Base-by-base conservation (phyloP, 2,329 filamentous ascomycete genomes). In the Trichoderma citrinoviride region DNA sequence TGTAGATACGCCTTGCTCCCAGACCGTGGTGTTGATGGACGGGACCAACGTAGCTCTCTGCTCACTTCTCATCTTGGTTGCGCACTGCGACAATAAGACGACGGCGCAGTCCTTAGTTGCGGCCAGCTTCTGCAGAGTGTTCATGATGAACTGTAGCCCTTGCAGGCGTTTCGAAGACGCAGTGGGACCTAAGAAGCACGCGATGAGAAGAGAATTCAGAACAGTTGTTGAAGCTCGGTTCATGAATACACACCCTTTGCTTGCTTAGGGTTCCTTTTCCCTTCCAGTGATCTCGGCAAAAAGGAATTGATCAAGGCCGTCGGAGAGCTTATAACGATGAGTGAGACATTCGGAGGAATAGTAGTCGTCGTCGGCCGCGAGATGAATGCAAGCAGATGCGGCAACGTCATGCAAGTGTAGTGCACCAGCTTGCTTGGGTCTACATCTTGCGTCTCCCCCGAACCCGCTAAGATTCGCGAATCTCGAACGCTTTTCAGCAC, bases 261-360 rank as follows among this genome's bases (percentile, higher is more conserved):
- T 67, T 73, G 74, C 71, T 82, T 81, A 17, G 72, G 65, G 40
- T 68, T 66, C 60, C 74, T 72, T 62, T 74, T 77, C 29, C 70
- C 70, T 64, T 83, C 80, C 25, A 78, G 74, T 41, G 79, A 79
- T 67, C 87, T 88, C 19, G 91, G 91, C 66, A 96, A 92, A 37
- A 92, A 88, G 61, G 88, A 85, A 69, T 91, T 90, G 65, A 97
- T 82, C 27, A 95, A 81, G 7, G 87, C 87, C 7, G 93, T 93
- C 21, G 96, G 78, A 3, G 89, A 89, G 74, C 96, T 92, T 68
- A 97, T 80, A 14, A 97, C 81, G 43, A 97, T 77, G 1, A 97
- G 80, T 25, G 84, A 83, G 12, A 90, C 89, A 33, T 82, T 80
- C 25, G 75, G 65, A 1, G 90, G 86, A 55, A 93, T 85, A 66